A percentile compares a stretch with the other conserved stretches of the same genome.
Evolutionary conservation across 768 basidiomycete genomes (phyloP).

Genomic region (Tricholoma flavovirens): DNA sequence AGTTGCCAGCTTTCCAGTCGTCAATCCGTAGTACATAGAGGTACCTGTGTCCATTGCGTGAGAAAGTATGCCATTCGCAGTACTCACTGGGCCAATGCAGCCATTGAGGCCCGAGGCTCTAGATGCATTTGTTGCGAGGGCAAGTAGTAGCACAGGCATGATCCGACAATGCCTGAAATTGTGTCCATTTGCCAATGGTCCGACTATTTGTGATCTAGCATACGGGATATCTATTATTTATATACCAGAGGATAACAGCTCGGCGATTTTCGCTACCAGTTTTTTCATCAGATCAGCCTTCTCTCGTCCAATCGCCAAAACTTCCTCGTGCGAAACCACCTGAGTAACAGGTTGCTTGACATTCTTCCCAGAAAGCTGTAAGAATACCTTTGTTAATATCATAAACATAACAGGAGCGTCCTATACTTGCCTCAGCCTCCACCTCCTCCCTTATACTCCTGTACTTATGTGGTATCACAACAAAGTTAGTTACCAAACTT

Average conservation of each 20-base stretch:
- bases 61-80: constrained; percentile 1
- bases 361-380: constrained; percentile 56
- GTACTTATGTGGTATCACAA: constrained; percentile 65
- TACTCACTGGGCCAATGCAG: neutral
- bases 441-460: constrained; percentile 70
- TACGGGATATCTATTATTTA: too few relatives aligned
- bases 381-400: neutral
- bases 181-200: too few relatives aligned
- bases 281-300: constrained; percentile 70
- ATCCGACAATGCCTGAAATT: too few relatives aligned
- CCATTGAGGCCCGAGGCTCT: neutral
- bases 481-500: constrained; percentile 82
- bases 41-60: constrained; percentile 5
- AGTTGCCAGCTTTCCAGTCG: neutral
- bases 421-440: constrained; percentile 58
- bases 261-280: constrained; percentile 63
- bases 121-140: neutral
- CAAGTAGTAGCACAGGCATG: too few relatives aligned
- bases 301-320: constrained; percentile 54
- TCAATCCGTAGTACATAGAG: constrained; percentile 7
- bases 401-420: neutral
- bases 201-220: too few relatives aligned
- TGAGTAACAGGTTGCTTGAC: constrained; percentile 34
- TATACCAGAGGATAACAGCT: constrained; percentile 16
- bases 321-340: constrained; percentile 75